Evolutionary conservation across 495 filamentous ascomycete genomes (phyloP).

Genomic region (Cryomyces minteri): DNA sequence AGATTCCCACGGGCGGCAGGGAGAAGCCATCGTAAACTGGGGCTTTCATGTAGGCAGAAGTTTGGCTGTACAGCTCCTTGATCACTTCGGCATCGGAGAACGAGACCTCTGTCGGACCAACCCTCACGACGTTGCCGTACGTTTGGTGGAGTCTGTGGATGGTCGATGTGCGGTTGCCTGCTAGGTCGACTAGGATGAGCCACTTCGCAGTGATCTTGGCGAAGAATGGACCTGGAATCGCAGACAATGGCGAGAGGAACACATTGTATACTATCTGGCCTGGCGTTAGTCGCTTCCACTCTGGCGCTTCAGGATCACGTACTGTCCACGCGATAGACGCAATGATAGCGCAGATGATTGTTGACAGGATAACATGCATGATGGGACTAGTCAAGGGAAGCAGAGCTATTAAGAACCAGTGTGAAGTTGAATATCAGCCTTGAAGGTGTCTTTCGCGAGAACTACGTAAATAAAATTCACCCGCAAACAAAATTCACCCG

Average conservation of each 20-base stretch:
- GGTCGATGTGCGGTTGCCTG: not conserved
- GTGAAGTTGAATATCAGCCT: too few relatives aligned
- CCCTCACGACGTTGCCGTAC: conserved; percentile 23
- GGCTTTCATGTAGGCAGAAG: not conserved
- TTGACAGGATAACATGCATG: too few relatives aligned
- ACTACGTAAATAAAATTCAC: too few relatives aligned
- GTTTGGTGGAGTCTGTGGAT: conserved; percentile 17
- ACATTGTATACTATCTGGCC: not conserved
- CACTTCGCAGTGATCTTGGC: conserved; percentile 9
- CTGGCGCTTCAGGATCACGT: too few relatives aligned
- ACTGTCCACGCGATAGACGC: too few relatives aligned
- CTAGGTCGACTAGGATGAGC: conserved; percentile 5
- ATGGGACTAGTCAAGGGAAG: too few relatives aligned
- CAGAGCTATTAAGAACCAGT: too few relatives aligned
- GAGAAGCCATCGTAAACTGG: not conserved
- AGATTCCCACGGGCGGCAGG: not conserved
- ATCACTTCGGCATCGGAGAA: conserved; percentile 14
- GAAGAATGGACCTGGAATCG: conserved; percentile 9
- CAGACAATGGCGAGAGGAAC: not conserved
- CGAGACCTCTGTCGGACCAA: conserved; percentile 25
- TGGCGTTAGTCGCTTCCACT: too few relatives aligned
- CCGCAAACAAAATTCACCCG: too few relatives aligned
- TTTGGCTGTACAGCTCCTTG: not conserved
- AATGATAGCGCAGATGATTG: too few relatives aligned
- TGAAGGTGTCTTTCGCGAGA: too few relatives aligned